Evolutionary conservation across 73 alveolate species (phyloP).

Genomic region (Halteria grandinella): DNA sequence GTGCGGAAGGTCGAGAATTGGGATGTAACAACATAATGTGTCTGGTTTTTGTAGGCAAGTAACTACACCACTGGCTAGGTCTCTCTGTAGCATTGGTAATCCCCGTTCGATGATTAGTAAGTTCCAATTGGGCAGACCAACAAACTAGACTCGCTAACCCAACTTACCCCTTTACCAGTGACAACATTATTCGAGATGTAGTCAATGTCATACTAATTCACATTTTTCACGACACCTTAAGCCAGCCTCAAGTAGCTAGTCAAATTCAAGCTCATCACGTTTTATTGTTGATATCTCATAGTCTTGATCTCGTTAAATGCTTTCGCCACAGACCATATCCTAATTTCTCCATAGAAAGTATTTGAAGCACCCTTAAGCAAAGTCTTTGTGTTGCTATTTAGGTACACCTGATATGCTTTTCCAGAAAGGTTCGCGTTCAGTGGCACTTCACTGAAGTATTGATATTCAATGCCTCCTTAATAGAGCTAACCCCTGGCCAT

Average conservation of each 20-base stretch:
- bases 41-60: neutral
- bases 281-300: neutral
- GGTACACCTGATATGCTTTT: neutral
- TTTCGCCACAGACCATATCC: conserved; percentile 17
- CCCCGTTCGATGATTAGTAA: neutral
- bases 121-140: conserved; percentile 19
- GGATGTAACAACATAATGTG: neutral
- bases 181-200: neutral
- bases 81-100: conserved; percentile 8
- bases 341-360: conserved; percentile 4
- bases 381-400: neutral
- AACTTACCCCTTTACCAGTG: neutral
- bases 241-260: conserved; percentile 14
- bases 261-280: neutral
- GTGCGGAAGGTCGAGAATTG: conserved; percentile 1
- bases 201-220: conserved; percentile 14
- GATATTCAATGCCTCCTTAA: neutral
- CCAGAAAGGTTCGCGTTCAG: neutral
- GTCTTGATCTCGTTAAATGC: neutral
- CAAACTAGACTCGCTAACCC: conserved; percentile 6
- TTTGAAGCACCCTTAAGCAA: conserved; percentile 2
- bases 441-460: conserved; percentile 9
- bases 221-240: neutral
- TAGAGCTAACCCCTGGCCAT: neutral
- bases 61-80: neutral